Percentiles rank a stretch among this genome's conserved stretches.
phyloP scores from a whole-genome alignment of 805 yeast species.

The Wickerhamiella galacta region DNA sequence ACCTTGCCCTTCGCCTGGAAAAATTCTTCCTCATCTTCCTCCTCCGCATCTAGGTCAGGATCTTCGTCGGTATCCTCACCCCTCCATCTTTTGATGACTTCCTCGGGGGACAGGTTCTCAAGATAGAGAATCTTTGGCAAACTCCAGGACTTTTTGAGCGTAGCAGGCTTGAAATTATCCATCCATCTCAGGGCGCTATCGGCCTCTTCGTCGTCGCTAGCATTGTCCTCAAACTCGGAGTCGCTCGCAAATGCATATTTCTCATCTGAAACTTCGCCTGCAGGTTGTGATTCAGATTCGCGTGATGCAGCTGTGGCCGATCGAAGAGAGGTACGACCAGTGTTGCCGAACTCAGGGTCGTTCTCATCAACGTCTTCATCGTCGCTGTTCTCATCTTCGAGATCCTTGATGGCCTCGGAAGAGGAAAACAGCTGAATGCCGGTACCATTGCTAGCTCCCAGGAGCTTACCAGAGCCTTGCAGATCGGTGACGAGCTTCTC shows the following conservation, averaged over 20 bases:
- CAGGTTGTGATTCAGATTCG: slow-evolving; percentile 27
- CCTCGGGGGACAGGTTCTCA: slow-evolving; percentile 53
- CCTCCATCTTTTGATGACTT: slow-evolving; percentile 18
- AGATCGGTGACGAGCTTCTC: slow-evolving; percentile 70
- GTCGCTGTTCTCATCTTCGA: slow-evolving; percentile 20
- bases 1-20: slow-evolving; percentile 13
- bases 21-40: slow-evolving; percentile 23
- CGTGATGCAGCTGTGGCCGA: slow-evolving; percentile 33
- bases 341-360: slow-evolving; percentile 19
- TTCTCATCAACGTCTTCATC: slow-evolving; percentile 22
- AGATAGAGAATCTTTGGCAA: slow-evolving; percentile 65
- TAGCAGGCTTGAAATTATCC: slow-evolving; percentile 33
- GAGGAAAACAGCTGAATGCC: slow-evolving; percentile 63
- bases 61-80: slow-evolving; percentile 14
- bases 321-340: slow-evolving; percentile 55
- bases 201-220: slow-evolving; percentile 10
- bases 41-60: slow-evolving; percentile 15
- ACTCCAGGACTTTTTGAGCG: slow-evolving; percentile 48
- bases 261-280: slow-evolving; percentile 13
- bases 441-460: slow-evolving; percentile 44
- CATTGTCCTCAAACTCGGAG: slow-evolving; percentile 12
- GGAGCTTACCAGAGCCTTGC: slow-evolving; percentile 48
- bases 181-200: slow-evolving; percentile 21
- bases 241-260: slow-evolving; percentile 12
- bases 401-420: slow-evolving; percentile 33